A percentile compares a stretch with the other conserved stretches of the same genome.
Conservation (phyloP, 257 asterid species). For the Solanum piurae region DNA sequence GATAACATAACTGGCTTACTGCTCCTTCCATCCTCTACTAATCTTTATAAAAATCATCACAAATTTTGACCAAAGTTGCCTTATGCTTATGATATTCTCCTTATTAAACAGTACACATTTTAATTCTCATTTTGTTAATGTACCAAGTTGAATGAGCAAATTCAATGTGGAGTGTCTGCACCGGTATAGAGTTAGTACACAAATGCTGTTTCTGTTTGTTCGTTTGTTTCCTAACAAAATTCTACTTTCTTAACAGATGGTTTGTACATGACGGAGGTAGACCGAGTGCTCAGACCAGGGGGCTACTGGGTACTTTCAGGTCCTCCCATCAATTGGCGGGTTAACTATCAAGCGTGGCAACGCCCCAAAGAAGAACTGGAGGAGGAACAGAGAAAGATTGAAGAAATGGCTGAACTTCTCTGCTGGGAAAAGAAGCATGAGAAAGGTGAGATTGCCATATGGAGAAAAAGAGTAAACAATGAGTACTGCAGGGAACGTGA, state of each 20-base stretch:
- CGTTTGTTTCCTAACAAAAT: background rate
- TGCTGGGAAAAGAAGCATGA: slow-evolving; percentile 36
- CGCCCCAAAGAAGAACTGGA: slow-evolving; percentile 24
- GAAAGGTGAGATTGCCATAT: slow-evolving; percentile 27
- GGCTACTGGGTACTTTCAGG: slow-evolving; percentile 43
- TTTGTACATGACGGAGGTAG: slow-evolving; percentile 28
- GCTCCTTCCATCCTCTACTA: background rate
- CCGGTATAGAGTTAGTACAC: background rate
- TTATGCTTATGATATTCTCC: background rate
- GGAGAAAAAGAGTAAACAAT: slow-evolving; percentile 29
- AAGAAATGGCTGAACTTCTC: slow-evolving; percentile 26
- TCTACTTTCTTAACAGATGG: slow-evolving; percentile 12
- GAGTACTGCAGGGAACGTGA: slow-evolving; percentile 20
- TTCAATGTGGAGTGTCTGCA: background rate
- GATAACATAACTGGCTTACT: background rate
- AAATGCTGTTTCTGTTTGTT: background rate
- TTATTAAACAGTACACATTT: background rate
- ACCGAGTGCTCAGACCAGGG: slow-evolving; percentile 38
- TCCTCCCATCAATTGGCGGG: slow-evolving; percentile 36
- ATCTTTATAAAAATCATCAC: background rate
- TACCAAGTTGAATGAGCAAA: background rate
- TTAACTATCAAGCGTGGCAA: slow-evolving; percentile 19
- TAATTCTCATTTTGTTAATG: background rate
- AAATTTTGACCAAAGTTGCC: background rate
- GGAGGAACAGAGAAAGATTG: slow-evolving; percentile 27